A percentile compares a stretch with the other conserved stretches of the same genome.
Evolutionary conservation across 805 yeast species (phyloP).

Genomic region (Komagataella pastoris): DNA sequence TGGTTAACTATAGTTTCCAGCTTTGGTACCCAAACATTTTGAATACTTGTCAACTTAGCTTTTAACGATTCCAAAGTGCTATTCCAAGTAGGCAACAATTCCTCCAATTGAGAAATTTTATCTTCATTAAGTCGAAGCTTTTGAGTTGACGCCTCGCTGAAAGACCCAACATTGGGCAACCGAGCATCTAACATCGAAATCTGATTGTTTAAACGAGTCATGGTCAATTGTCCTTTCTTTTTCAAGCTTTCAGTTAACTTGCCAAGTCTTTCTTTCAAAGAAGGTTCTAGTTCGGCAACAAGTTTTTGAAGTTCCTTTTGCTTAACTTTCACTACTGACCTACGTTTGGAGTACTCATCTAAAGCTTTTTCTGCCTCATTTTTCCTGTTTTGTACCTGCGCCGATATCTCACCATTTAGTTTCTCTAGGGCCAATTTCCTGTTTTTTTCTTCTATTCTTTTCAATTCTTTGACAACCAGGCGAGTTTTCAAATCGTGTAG

Average conservation of each 20-base stretch:
- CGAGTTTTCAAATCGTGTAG: slow-evolving; percentile 14
- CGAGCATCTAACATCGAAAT: slow-evolving; percentile 18
- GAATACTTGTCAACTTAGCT: slow-evolving; percentile 23
- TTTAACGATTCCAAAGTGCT: slow-evolving; percentile 16
- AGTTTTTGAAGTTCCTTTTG: background rate
- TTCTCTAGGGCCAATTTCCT: slow-evolving; percentile 17
- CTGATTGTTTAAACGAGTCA: slow-evolving; percentile 20
- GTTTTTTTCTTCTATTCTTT: slow-evolving; percentile 25
- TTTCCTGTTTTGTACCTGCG: background rate
- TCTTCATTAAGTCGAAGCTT: background rate
- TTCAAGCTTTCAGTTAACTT: slow-evolving; percentile 20
- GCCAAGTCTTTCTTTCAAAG: slow-evolving; percentile 20
- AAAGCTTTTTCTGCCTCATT: background rate
- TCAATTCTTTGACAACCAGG: slow-evolving; percentile 13
- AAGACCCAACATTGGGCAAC: background rate
- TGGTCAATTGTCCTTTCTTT: slow-evolving; percentile 19
- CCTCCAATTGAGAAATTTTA: slow-evolving; percentile 22
- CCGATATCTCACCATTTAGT: slow-evolving; percentile 9
- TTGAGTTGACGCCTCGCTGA: background rate
- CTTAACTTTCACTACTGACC: background rate
- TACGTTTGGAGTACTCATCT: background rate
- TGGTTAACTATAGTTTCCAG: slow-evolving; percentile 35
- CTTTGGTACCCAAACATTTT: slow-evolving; percentile 46
- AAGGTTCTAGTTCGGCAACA: background rate
- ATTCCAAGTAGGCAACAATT: slow-evolving; percentile 22